Evolutionary conservation across 768 basidiomycete genomes (phyloP), one percentile per base, ranked within the genome.

Genomic region (Lentinula aciculospora): DNA sequence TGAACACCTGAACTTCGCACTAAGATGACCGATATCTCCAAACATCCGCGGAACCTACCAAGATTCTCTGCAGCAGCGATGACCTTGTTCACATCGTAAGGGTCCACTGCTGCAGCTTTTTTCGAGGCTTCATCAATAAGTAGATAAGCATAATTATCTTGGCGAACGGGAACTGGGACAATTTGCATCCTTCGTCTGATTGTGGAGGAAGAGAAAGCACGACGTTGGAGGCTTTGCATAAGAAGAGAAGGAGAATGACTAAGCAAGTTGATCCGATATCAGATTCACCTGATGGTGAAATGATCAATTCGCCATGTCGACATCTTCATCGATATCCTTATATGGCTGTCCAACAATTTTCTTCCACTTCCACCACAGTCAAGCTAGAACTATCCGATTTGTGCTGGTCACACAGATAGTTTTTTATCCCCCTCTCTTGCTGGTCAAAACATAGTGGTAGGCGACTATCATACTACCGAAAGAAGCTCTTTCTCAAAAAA

Each of bases 71-170:
- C 93, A 1, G 81, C 83, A 0, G 76, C 80, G 34, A 76, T 66
- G 3, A 94, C 83, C 66, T 86, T 90, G 44, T 78, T 67, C 0
- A 92, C 81, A 63, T 94, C 89, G 67, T 79, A 94, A 0, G 88
- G 85, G 68, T 94, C 93, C 59, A 95, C 80, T 0, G 83, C 88
- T 0, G 89, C 90, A 1, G 92, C 92, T 56, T 79, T 80, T 55
- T 80, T 82, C 4, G 83, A 77, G 1, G 72, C 62, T 53, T 86
- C 80, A 70, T 92, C 91, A 59, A 93, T 73, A 71, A 94, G 73
- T 17, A 93, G 77, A 68, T 93, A 93, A 9, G 91, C 88, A 64
- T 93, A 94, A 68, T 94, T 94, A 70, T 94, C 92, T 29, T 81
- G 71, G 60, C 86, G 81, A 56, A 92, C 88, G 34, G 87, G 91